A percentile compares a stretch with the other conserved stretches of the same genome.
These are phyloP conservation scores for Jaltomata sinuosa DNA, from an alignment of 257 asterid species.

Conservation along the genomic window DNA sequence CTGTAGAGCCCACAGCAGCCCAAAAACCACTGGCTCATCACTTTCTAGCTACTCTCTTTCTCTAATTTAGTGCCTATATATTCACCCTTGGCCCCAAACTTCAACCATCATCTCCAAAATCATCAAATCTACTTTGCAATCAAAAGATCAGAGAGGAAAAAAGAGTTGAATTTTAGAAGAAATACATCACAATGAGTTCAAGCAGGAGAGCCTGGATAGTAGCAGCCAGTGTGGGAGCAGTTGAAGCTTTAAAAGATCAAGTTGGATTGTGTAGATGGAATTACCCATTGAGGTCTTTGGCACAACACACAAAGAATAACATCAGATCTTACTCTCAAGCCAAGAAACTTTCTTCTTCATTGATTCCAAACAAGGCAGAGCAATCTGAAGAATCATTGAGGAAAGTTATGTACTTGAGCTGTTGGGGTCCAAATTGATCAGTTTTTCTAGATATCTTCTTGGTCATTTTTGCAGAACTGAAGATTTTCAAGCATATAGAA, in stretches of 20 bases:
- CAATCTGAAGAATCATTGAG: conserved; percentile 19
- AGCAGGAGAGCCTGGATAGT: conserved; percentile 19
- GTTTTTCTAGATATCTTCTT: neutral
- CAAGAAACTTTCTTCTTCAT: neutral
- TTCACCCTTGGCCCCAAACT: neutral
- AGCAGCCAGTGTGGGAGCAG: conserved; percentile 14
- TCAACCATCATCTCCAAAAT: neutral
- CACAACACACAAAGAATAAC: conserved; percentile 9
- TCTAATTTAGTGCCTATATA: neutral
- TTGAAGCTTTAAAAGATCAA: conserved; percentile 20
- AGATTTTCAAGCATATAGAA: neutral
- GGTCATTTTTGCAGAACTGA: neutral
- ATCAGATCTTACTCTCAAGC: conserved; percentile 5
- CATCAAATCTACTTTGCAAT: neutral
- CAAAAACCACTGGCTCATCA: neutral
- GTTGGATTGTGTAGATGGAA: conserved; percentile 17
- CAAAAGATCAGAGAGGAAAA: neutral
- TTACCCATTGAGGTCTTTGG: neutral
- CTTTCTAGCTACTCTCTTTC: neutral
- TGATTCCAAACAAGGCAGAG: neutral
- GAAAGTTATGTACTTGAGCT: conserved; percentile 23
- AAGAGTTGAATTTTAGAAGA: neutral
- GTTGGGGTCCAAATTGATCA: conserved; percentile 22
- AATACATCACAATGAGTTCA: conserved; percentile 6
- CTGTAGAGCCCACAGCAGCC: neutral